Conservation (phyloP, 1,284 basidiomycete species). For the Singerocomus rubriflavus region DNA sequence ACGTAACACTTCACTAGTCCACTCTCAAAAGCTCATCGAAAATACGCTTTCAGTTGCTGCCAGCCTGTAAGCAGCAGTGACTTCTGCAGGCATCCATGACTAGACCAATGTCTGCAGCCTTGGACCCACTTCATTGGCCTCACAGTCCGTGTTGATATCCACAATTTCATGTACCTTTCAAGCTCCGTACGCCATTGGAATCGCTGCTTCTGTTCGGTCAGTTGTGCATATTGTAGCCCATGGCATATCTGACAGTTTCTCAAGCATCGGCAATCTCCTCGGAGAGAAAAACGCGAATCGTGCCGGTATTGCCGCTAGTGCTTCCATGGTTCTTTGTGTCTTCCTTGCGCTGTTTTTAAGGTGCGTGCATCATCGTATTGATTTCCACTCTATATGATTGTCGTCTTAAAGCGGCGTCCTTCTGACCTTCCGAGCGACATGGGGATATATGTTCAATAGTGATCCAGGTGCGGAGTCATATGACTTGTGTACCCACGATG, state of each 20-base stretch:
- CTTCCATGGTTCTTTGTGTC: constrained; percentile 61
- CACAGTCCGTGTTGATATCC: constrained; percentile 72
- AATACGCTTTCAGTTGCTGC: constrained; percentile 44
- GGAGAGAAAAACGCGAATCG: constrained; percentile 69
- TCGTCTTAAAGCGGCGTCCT: constrained; percentile 55
- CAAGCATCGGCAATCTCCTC: constrained; percentile 77
- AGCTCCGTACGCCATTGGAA: constrained; percentile 76
- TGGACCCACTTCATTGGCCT: constrained; percentile 62
- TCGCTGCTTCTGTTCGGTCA: constrained; percentile 81
- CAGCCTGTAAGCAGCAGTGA: constrained; percentile 44
- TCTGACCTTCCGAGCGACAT: constrained; percentile 66
- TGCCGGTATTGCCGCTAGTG: constrained; percentile 62
- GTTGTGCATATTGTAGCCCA: constrained; percentile 14
- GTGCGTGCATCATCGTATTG: constrained; percentile 35
- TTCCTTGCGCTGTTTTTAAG: constrained; percentile 58
- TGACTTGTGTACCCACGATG: background rate
- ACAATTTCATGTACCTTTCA: constrained; percentile 81
- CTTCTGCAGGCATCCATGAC: background rate
- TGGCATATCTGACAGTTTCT: background rate
- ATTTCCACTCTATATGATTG: constrained; percentile 12
- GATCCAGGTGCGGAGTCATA: constrained; percentile 55
- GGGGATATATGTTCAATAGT: constrained; percentile 84
- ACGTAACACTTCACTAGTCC: constrained; percentile 23
- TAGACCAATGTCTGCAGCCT: constrained; percentile 35
- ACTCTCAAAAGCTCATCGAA: background rate